Evolutionary conservation across 2,329 filamentous ascomycete species (phyloP).

Genomic region (Aspergillus ustus): DNA sequence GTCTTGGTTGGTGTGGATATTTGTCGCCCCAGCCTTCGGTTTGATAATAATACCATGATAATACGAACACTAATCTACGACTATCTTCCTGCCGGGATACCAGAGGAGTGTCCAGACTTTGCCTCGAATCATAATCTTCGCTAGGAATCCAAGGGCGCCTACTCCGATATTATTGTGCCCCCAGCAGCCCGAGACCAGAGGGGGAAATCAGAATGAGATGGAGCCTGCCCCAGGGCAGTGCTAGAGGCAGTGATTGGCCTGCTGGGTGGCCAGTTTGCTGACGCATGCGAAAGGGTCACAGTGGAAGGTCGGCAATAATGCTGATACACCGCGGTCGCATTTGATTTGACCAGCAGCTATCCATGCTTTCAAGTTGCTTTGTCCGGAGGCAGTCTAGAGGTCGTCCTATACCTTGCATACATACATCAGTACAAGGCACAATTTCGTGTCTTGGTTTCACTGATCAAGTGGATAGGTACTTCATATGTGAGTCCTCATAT

Average conservation of each 20-base stretch:
- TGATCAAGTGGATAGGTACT: conserved; percentile 10
- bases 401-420: conserved; percentile 6
- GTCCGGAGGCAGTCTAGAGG: not conserved
- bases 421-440: conserved; percentile 9
- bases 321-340: conserved; percentile 5
- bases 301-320: not conserved
- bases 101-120: not conserved
- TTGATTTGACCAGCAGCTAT: conserved; percentile 3
- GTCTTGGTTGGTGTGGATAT: conserved; percentile 12
- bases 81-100: not conserved
- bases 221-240: conserved; percentile 3
- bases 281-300: conserved; percentile 9
- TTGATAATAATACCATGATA: not conserved
- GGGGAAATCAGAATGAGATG: conserved; percentile 1
- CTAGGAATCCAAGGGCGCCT: not conserved
- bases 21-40: conserved; percentile 5
- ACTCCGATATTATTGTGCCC: not conserved
- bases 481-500: conserved; percentile 12
- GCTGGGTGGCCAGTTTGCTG: conserved; percentile 16
- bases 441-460: conserved; percentile 12
- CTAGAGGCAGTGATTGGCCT: conserved; percentile 16
- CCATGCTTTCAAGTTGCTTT: not conserved
- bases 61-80: conserved; percentile 1
- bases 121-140: conserved; percentile 2
- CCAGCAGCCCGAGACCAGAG: not conserved